phyloP scores from a whole-genome alignment of 1,139 yeast genomes.

The Blastobotrys elegans region DNA sequence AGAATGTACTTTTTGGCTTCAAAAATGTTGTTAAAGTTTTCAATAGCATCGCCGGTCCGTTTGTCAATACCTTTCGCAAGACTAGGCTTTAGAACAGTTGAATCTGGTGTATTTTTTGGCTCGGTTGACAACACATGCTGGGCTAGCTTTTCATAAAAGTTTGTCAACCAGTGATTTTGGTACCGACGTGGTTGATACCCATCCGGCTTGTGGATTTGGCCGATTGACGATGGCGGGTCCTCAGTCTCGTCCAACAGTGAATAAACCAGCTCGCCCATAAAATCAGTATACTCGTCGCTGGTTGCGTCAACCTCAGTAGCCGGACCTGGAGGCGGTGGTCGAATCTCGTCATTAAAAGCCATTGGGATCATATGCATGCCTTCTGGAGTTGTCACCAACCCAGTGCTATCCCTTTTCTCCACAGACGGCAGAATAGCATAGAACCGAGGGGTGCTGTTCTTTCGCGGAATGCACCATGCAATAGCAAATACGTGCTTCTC shows the following conservation, averaged over 20 bases:
- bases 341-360: constrained; percentile 38
- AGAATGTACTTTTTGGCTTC: neutral
- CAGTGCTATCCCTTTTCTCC: constrained; percentile 14
- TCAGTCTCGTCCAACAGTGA: constrained; percentile 29
- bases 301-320: constrained; percentile 21
- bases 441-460: constrained; percentile 51
- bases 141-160: neutral
- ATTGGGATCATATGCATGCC: constrained; percentile 37
- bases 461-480: constrained; percentile 63
- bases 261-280: constrained; percentile 19
- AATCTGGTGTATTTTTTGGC: neutral
- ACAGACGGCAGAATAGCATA: constrained; percentile 58
- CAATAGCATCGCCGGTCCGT: constrained; percentile 21
- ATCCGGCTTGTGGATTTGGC: constrained; percentile 55
- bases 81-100: neutral
- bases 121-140: neutral
- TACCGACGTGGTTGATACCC: neutral
- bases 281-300: neutral
- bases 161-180: neutral
- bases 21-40: constrained; percentile 15
- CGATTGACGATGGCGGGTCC: constrained; percentile 35
- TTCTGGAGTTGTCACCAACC: constrained; percentile 21
- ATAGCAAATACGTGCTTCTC: constrained; percentile 50
- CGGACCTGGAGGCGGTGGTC: constrained; percentile 20
- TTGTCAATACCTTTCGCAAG: constrained; percentile 27